These are phyloP conservation scores for Hymenoscyphus linearis DNA, from an alignment of 2,329 filamentous ascomycete species.

Conservation along the genomic window DNA sequence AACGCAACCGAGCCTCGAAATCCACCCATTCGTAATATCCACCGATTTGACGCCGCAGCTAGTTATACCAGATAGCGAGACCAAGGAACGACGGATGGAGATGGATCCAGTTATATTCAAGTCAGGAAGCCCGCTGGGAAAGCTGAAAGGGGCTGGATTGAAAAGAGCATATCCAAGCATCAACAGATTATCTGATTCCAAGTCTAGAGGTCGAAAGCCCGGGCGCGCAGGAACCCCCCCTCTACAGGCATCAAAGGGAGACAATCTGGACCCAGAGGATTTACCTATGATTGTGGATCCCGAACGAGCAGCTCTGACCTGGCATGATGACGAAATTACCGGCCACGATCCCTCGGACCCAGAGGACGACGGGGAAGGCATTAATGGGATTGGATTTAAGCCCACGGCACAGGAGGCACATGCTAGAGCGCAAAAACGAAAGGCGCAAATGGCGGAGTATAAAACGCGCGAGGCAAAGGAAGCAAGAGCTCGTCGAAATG, in stretches of 20 bases:
- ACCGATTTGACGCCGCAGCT: slow-evolving; percentile 12
- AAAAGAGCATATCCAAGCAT: slow-evolving; percentile 27
- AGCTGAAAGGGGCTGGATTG: slow-evolving; percentile 14
- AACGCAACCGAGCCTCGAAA: slow-evolving; percentile 9
- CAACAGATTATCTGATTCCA: slow-evolving; percentile 27
- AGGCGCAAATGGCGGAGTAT: slow-evolving; percentile 58
- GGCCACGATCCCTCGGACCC: slow-evolving; percentile 59
- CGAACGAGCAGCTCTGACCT: slow-evolving; percentile 53
- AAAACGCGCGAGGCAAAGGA: slow-evolving; percentile 56
- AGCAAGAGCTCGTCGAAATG: slow-evolving; percentile 50
- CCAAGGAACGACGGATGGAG: slow-evolving; percentile 18
- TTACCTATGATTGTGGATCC: slow-evolving; percentile 20
- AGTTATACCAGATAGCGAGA: slow-evolving; percentile 13
- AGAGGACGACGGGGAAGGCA: slow-evolving; percentile 61
- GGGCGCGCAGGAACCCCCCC: slow-evolving; percentile 24
- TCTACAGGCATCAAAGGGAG: slow-evolving; percentile 9
- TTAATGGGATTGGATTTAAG: slow-evolving; percentile 64
- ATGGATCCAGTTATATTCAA: slow-evolving; percentile 28
- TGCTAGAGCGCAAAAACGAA: slow-evolving; percentile 50
- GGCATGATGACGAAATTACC: slow-evolving; percentile 65
- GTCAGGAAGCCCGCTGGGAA: slow-evolving; percentile 13
- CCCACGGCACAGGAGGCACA: slow-evolving; percentile 57
- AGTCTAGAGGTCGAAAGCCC: slow-evolving; percentile 23
- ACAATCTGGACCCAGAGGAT: slow-evolving; percentile 7
- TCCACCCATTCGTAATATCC: slow-evolving; percentile 12